These are phyloP conservation scores for Rhododendron ovatum DNA, from an alignment of 148 eudicot species.

Conservation along the genomic window DNA sequence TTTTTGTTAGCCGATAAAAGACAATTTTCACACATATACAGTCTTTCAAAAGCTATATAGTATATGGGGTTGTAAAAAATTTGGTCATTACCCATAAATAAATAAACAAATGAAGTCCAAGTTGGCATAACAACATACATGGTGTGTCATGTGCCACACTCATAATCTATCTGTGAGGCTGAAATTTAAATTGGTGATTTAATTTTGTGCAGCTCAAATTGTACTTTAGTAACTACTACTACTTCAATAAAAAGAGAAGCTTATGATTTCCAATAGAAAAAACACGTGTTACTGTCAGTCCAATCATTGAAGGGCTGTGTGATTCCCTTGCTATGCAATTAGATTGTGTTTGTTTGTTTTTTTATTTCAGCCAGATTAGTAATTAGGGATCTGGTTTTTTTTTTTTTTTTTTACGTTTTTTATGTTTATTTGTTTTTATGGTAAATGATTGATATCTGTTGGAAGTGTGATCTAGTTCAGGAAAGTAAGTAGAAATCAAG, in stretches of 20 bases:
- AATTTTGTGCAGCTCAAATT: neutral
- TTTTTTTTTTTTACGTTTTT: too few relatives aligned
- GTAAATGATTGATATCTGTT: neutral
- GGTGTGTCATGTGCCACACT: neutral
- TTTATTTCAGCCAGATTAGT: neutral
- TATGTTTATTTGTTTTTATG: too few relatives aligned
- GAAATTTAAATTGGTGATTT: neutral
- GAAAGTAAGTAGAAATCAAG: neutral
- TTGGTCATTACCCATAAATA: neutral
- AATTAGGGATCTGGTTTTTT: neutral
- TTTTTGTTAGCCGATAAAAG: too few relatives aligned
- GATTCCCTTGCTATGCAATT: neutral
- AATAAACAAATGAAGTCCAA: neutral
- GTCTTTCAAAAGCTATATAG: too few relatives aligned
- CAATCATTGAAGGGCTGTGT: slow-evolving; percentile 3
- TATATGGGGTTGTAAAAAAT: neutral
- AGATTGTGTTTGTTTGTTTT: neutral
- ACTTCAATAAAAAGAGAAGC: neutral
- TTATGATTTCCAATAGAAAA: neutral
- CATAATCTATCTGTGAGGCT: neutral
- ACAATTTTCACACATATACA: neutral
- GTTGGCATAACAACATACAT: neutral
- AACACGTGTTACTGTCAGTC: neutral
- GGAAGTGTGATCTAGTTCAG: neutral
- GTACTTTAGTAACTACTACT: neutral